Percentiles rank a stretch among this genome's conserved stretches.
phyloP scores from a whole-genome alignment of 768 basidiomycete genomes.

The Boletus sensibilis region DNA sequence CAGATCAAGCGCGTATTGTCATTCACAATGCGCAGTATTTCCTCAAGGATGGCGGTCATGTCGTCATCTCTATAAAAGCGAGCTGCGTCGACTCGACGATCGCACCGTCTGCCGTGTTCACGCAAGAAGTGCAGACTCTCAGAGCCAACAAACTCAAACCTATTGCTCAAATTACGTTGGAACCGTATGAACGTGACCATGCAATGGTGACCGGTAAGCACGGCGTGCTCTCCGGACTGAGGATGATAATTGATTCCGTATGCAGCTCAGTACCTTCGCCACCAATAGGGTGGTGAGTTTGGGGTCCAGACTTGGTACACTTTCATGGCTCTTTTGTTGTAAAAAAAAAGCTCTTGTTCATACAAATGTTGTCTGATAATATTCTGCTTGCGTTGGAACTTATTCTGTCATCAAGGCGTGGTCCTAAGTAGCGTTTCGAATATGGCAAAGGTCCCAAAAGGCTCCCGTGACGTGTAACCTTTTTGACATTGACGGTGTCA shows the following conservation, averaged over 20 bases:
- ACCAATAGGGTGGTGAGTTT: slow-evolving; percentile 29
- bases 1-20: slow-evolving; percentile 98
- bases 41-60: slow-evolving; percentile 90
- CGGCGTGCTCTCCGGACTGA: neutral
- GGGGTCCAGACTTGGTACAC: neutral
- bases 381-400: slow-evolving; percentile 1
- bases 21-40: slow-evolving; percentile 91
- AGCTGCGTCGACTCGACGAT: slow-evolving; percentile 98
- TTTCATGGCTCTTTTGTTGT: slow-evolving; percentile 1
- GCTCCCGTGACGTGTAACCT: slow-evolving; percentile 13
- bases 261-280: slow-evolving; percentile 48
- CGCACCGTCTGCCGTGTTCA: slow-evolving; percentile 86
- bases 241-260: neutral
- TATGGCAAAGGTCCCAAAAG: neutral
- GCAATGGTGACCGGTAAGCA: slow-evolving; percentile 82
- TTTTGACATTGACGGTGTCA: too few relatives aligned
- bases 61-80: slow-evolving; percentile 97
- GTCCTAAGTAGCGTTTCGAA: neutral
- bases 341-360: slow-evolving; percentile 18
- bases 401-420: neutral
- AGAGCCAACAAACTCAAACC: slow-evolving; percentile 85
- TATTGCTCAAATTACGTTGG: slow-evolving; percentile 91
- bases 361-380: slow-evolving; percentile 18
- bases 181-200: slow-evolving; percentile 89
- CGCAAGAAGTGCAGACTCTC: slow-evolving; percentile 79